Conservation (phyloP, 148 eudicot genomes). For the Nyssa sinensis region DNA sequence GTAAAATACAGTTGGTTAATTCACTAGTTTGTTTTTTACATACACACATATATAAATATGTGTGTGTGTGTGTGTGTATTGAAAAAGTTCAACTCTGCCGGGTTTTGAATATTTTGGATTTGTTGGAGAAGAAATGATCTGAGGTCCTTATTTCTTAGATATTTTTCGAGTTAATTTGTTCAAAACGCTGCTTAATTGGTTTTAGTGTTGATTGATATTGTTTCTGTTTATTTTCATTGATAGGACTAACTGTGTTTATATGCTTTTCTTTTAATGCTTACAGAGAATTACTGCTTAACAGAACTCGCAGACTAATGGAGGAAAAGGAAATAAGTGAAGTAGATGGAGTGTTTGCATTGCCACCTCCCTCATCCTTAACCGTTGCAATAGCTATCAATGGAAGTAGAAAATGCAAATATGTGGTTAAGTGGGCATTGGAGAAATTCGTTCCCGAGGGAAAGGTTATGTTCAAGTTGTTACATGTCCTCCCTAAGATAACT, state of each 20-base stretch:
- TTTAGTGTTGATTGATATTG: neutral
- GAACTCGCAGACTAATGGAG: conserved; percentile 27
- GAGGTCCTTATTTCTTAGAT: neutral
- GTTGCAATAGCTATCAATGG: conserved; percentile 72
- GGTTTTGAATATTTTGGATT: neutral
- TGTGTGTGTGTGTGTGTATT: too few relatives aligned
- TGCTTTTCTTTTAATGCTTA: conserved; percentile 10
- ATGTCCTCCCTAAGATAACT: conserved; percentile 64
- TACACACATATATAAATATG: too few relatives aligned
- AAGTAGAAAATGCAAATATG: conserved; percentile 52
- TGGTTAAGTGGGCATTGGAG: conserved; percentile 73
- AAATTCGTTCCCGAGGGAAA: conserved; percentile 59
- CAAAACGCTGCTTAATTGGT: too few relatives aligned
- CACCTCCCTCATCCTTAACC: too few relatives aligned
- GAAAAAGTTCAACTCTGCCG: neutral
- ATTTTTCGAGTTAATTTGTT: too few relatives aligned
- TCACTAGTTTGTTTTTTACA: too few relatives aligned
- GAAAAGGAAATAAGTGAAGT: conserved; percentile 22
- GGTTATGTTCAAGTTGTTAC: conserved; percentile 62
- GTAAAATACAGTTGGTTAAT: too few relatives aligned
- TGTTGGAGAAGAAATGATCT: neutral
- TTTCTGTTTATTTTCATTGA: neutral
- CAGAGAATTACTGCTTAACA: conserved; percentile 6
- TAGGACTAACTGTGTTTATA: neutral
- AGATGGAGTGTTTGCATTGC: too few relatives aligned